Percentiles rank a stretch among this genome's conserved stretches.
Conservation (phyloP, 495 filamentous ascomycete species). For the Penicillium canariense region DNA sequence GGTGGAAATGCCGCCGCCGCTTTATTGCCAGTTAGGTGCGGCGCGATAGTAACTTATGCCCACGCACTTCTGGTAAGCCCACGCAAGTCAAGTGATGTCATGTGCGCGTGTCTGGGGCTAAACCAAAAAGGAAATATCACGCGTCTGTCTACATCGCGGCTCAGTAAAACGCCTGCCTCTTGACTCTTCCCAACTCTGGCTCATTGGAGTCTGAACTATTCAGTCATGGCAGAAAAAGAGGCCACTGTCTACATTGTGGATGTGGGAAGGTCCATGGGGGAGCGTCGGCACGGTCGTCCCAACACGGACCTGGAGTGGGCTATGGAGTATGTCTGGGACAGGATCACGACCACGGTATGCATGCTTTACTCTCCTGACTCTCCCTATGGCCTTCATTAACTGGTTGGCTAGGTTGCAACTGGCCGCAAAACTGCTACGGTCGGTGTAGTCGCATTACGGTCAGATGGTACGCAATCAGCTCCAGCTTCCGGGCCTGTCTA, state of each 20-base stretch:
- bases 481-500: background rate
- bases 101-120: conserved; percentile 38
- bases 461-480: conserved; percentile 53
- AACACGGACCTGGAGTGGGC: conserved; percentile 85
- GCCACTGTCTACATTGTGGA: conserved; percentile 91
- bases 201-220: conserved; percentile 4
- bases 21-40: conserved; percentile 2
- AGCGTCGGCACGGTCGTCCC: conserved; percentile 66
- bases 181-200: conserved; percentile 7
- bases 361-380: background rate
- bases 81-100: conserved; percentile 40
- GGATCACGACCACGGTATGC: conserved; percentile 73
- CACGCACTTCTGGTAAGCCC: conserved; percentile 12
- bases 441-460: conserved; percentile 80
- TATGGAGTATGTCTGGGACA: conserved; percentile 96
- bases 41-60: background rate
- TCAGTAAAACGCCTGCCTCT: conserved; percentile 7
- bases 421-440: conserved; percentile 77
- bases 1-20: background rate
- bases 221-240: conserved; percentile 86
- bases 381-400: conserved; percentile 6
- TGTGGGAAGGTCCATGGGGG: conserved; percentile 77
- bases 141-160: conserved; percentile 41
- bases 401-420: conserved; percentile 60
- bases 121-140: conserved; percentile 45